Conservation (phyloP, 352 stramenopile genomes). For the Globisporangium cystogenes region DNA sequence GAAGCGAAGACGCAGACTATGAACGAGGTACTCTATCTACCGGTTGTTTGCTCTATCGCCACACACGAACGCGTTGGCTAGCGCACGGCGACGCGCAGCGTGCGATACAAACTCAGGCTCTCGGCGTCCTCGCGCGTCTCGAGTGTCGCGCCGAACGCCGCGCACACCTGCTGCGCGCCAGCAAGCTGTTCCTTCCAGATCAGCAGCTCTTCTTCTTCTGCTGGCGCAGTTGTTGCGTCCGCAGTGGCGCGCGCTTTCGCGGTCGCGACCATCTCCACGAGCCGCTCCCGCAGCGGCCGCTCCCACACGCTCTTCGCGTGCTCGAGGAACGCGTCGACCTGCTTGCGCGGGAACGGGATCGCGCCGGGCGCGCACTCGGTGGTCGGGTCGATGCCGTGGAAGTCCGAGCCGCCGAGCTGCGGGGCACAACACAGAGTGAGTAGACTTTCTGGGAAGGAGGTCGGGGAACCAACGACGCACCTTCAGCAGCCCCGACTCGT, state of each 20-base stretch:
- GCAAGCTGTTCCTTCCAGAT: slow-evolving; percentile 47
- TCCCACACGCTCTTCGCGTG: slow-evolving; percentile 69
- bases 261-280: slow-evolving; percentile 29
- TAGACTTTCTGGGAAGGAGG: too few relatives aligned
- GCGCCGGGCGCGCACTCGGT: slow-evolving; percentile 67
- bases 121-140: slow-evolving; percentile 8
- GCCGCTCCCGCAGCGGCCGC: slow-evolving; percentile 36
- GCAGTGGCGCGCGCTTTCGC: slow-evolving; percentile 12
- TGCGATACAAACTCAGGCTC: slow-evolving; percentile 8
- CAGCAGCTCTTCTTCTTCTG: slow-evolving; percentile 27
- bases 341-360: slow-evolving; percentile 65
- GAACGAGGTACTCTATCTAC: not conserved
- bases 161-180: slow-evolving; percentile 10
- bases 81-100: slow-evolving; percentile 4
- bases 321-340: slow-evolving; percentile 66
- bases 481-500: slow-evolving; percentile 63
- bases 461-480: slow-evolving; percentile 21
- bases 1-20: too few relatives aligned
- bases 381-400: slow-evolving; percentile 71
- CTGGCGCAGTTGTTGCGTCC: not conserved
- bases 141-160: slow-evolving; percentile 6
- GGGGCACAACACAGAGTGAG: too few relatives aligned
- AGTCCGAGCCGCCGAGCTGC: slow-evolving; percentile 79
- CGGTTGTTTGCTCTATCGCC: not conserved
- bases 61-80: not conserved